phyloP scores from a whole-genome alignment of 2,329 filamentous ascomycete species.

The Penicillium occitanis region DNA sequence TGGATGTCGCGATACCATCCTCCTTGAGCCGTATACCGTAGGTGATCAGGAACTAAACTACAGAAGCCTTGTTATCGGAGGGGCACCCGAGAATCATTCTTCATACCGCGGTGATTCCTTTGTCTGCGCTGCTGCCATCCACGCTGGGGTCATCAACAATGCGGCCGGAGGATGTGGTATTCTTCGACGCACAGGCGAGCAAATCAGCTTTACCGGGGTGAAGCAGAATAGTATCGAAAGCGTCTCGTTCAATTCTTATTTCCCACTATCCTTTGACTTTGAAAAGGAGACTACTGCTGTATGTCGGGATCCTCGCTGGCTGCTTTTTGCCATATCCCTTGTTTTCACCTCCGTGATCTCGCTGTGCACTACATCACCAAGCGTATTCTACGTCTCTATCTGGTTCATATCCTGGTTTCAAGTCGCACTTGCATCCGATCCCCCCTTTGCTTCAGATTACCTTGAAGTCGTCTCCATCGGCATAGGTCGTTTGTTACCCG shows the following conservation, averaged over 20 bases:
- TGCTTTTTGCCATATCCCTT: constrained; percentile 56
- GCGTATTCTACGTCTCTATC: constrained; percentile 56
- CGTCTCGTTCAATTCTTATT: constrained; percentile 56
- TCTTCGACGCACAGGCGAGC: constrained; percentile 54
- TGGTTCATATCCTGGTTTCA: constrained; percentile 61
- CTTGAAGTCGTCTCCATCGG: constrained; percentile 56
- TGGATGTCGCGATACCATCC: constrained; percentile 53
- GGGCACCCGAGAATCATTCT: constrained; percentile 45
- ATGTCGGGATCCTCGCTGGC: constrained; percentile 60
- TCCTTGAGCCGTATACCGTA: constrained; percentile 58
- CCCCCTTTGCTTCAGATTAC: constrained; percentile 56
- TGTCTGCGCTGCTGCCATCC: constrained; percentile 60
- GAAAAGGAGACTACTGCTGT: constrained; percentile 42
- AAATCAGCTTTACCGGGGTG: constrained; percentile 46
- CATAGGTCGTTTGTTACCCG: constrained; percentile 59
- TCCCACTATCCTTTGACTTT: constrained; percentile 59
- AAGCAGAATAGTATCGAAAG: constrained; percentile 54
- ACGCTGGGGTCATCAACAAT: constrained; percentile 58
- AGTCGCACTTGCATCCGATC: constrained; percentile 60
- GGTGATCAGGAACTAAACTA: constrained; percentile 58
- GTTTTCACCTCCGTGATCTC: constrained; percentile 56
- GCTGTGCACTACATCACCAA: constrained; percentile 57
- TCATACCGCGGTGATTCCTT: constrained; percentile 62
- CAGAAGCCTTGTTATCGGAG: constrained; percentile 56
- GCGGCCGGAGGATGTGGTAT: constrained; percentile 58